Evolutionary conservation across 2,329 filamentous ascomycete genomes (phyloP).

Genomic region (Gremmenia infestans): DNA sequence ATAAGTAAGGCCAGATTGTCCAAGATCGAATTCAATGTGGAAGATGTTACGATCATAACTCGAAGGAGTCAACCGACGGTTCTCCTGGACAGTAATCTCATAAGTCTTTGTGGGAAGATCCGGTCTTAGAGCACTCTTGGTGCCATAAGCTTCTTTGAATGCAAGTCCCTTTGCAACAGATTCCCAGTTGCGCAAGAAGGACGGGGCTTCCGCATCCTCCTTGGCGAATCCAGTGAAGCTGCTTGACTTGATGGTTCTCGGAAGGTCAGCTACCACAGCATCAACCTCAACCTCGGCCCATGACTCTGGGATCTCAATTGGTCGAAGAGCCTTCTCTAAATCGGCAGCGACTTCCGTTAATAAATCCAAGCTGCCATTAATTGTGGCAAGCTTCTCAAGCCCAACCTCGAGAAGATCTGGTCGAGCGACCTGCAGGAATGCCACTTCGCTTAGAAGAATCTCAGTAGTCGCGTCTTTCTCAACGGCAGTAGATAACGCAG

Average conservation of each 20-base stretch:
- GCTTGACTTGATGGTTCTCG: conserved; percentile 64
- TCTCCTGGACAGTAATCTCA: conserved; percentile 89
- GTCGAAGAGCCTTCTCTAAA: conserved; percentile 64
- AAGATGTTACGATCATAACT: conserved; percentile 98
- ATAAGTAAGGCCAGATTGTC: conserved; percentile 85
- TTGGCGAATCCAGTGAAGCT: conserved; percentile 82
- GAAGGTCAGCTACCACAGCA: conserved; percentile 47
- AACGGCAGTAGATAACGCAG: conserved; percentile 61
- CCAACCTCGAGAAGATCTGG: conserved; percentile 59
- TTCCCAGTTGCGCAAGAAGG: conserved; percentile 71
- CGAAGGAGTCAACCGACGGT: conserved; percentile 80
- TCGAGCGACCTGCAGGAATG: conserved; percentile 75
- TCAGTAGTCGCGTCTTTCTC: conserved; percentile 58
- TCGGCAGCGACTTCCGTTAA: conserved; percentile 58
- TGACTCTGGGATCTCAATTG: conserved; percentile 69
- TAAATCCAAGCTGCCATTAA: conserved; percentile 47
- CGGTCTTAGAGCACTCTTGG: conserved; percentile 68
- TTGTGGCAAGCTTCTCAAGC: conserved; percentile 59
- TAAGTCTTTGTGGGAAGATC: conserved; percentile 82
- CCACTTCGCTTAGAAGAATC: conserved; percentile 67
- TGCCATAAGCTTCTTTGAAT: conserved; percentile 93
- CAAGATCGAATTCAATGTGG: conserved; percentile 98
- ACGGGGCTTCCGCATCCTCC: conserved; percentile 62
- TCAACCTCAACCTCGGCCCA: conserved; percentile 71
- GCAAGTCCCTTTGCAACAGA: conserved; percentile 78